These are phyloP conservation scores for Phragmites australis DNA, from an alignment of 176 grass and related monocot species.

Conservation along the genomic window DNA sequence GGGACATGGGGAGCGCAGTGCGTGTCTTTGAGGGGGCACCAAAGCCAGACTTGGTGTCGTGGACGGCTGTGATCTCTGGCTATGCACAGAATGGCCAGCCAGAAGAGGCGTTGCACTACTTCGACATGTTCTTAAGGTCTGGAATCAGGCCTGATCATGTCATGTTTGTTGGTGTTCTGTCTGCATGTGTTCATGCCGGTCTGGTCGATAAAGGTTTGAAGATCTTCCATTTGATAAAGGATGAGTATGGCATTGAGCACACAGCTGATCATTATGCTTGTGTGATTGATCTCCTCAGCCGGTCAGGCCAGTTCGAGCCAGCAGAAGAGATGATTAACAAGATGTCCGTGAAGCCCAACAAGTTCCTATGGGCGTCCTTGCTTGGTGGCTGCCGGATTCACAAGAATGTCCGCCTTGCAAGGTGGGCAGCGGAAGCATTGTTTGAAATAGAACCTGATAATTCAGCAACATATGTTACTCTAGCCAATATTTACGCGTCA, in stretches of 20 bases:
- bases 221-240: constrained; percentile 72
- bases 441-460: constrained; percentile 89
- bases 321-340: constrained; percentile 62
- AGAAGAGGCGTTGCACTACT: constrained; percentile 59
- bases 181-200: constrained; percentile 76
- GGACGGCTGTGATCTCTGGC: constrained; percentile 69
- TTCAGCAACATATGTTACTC: constrained; percentile 73
- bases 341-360: constrained; percentile 68
- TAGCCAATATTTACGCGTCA: constrained; percentile 75
- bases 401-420: constrained; percentile 67
- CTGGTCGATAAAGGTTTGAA: constrained; percentile 63
- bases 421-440: constrained; percentile 59
- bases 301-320: constrained; percentile 59
- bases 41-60: constrained; percentile 66
- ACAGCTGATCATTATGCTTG: constrained; percentile 84
- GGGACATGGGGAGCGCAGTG: constrained; percentile 60
- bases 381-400: constrained; percentile 65
- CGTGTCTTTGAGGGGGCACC: constrained; percentile 53
- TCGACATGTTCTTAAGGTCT: constrained; percentile 58
- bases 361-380: constrained; percentile 88
- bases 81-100: constrained; percentile 78
- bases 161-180: constrained; percentile 69
- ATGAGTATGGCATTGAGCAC: constrained; percentile 51
- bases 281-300: constrained; percentile 71
- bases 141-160: constrained; percentile 67